Evolutionary conservation across 768 basidiomycete genomes (phyloP), one percentile per base, ranked within the genome.

Genomic region (Xanthoconium stramineum): DNA sequence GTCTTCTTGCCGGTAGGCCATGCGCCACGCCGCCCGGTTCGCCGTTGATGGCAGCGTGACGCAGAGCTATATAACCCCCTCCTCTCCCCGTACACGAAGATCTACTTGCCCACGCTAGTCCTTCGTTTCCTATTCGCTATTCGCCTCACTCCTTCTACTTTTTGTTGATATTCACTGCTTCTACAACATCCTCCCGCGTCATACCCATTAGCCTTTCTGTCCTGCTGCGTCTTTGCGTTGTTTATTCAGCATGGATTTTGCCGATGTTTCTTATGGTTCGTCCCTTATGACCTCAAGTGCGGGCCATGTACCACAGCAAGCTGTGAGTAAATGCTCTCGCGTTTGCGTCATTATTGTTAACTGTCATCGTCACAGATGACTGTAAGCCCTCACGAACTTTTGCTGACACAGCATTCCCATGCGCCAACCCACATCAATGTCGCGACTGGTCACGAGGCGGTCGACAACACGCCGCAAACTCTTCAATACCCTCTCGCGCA

Each of bases 271-370:
- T 54, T 5, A 2, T 33, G 44, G 0, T 17, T 4, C 4, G 7
- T 2, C 7, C 19, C 38, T 30, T 19, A 5, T 3, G n/a, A 39
- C 6, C 36, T 11, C 9, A 30, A 5, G 9, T 32, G 33, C 6
- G 6, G 40, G 39, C 43, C 40, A 57, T 55, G 24, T 38, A 38
- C 7, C 17, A 36, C 32, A 19, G 13, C 47, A 58, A 17, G 39
- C 32, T n/a, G 63, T 64, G 43, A 53, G 63, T 55, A 44, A 13
- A 42, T 7, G 1, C 19, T 28, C 19, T 52, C 19, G 2, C 38
- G 17, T 12, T 40, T 40, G 39, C 19, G 6, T 52, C 24, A 19
- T n/a, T 2, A n/a, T 50, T 30, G 10, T 28, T 55, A 30, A 57
- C 29, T 3, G 14, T 51, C 12, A 24, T 29, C 10, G 1, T 46